A percentile compares a stretch with the other conserved stretches of the same genome.
These are phyloP conservation scores for Strigomonas culicis DNA, from an alignment of 208 protist genomes.

Conservation along the genomic window DNA sequence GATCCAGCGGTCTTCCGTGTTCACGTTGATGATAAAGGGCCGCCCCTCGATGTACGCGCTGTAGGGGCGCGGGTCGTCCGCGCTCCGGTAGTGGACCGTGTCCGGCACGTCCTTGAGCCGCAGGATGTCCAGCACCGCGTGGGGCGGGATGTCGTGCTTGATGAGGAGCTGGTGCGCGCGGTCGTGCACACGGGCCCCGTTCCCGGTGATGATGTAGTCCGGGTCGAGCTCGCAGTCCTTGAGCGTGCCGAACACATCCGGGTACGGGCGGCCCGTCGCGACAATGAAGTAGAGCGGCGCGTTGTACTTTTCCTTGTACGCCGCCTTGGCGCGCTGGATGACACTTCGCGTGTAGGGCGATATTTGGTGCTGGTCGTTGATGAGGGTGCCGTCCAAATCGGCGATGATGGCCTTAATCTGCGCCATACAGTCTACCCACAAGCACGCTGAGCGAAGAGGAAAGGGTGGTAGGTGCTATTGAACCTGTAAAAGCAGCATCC, in stretches of 20 bases:
- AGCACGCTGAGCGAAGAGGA: too few species aligned
- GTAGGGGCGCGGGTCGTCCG: conserved; percentile 4
- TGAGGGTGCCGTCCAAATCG: conserved; percentile 74
- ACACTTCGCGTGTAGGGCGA: conserved; percentile 27
- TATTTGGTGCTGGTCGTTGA: conserved; percentile 32
- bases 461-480: too few species aligned
- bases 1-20: conserved; percentile 44
- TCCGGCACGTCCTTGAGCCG: conserved; percentile 19
- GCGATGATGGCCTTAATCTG: conserved; percentile 32
- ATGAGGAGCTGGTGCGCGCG: conserved; percentile 26
- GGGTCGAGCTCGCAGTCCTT: conserved; percentile 28
- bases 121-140: conserved; percentile 43
- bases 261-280: conserved; percentile 56
- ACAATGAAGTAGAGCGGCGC: conserved; percentile 34
- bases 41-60: conserved; percentile 17
- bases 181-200: conserved; percentile 59
- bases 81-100: conserved; percentile 1
- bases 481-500: background rate
- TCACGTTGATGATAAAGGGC: conserved; percentile 40
- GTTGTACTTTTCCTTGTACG: conserved; percentile 8
- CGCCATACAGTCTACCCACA: too few species aligned
- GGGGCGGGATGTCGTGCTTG: conserved; percentile 31
- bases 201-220: conserved; percentile 74
- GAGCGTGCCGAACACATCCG: conserved; percentile 61
- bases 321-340: conserved; percentile 22